Evolutionary conservation across 306 rosid species (phyloP).

Genomic region (Pueraria montana): DNA sequence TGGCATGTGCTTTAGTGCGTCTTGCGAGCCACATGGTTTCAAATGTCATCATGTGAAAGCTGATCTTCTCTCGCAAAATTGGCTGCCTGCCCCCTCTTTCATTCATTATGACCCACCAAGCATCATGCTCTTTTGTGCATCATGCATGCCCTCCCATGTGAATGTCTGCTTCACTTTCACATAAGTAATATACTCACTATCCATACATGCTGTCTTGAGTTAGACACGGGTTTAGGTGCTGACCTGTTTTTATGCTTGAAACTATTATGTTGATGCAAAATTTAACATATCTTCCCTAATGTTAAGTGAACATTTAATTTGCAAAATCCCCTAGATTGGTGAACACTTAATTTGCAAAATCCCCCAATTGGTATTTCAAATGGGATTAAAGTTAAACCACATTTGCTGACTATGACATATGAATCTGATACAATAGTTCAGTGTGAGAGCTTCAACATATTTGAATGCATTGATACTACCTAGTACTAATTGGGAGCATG

Average conservation of each 20-base stretch:
- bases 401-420: background rate
- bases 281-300: background rate
- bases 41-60: conserved; percentile 50
- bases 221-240: conserved; percentile 16
- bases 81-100: conserved; percentile 9
- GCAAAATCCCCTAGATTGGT: background rate
- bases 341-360: conserved; percentile 7
- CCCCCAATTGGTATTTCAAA: background rate
- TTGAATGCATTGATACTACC: conserved; percentile 16
- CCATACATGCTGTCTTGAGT: background rate
- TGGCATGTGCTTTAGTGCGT: conserved; percentile 49
- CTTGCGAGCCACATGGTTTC: conserved; percentile 45
- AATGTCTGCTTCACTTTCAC: conserved; percentile 16
- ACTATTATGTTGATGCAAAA: background rate
- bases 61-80: conserved; percentile 22
- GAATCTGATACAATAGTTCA: background rate
- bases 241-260: conserved; percentile 13
- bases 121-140: conserved; percentile 35
- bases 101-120: background rate
- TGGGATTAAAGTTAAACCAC: background rate
- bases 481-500: conserved; percentile 33
- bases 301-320: background rate
- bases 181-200: no score
- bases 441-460: background rate
- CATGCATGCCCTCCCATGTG: conserved; percentile 58